These are phyloP conservation scores for Colletotrichum musicola DNA, from an alignment of 2,329 filamentous ascomycete genomes.

Conservation along the genomic window DNA sequence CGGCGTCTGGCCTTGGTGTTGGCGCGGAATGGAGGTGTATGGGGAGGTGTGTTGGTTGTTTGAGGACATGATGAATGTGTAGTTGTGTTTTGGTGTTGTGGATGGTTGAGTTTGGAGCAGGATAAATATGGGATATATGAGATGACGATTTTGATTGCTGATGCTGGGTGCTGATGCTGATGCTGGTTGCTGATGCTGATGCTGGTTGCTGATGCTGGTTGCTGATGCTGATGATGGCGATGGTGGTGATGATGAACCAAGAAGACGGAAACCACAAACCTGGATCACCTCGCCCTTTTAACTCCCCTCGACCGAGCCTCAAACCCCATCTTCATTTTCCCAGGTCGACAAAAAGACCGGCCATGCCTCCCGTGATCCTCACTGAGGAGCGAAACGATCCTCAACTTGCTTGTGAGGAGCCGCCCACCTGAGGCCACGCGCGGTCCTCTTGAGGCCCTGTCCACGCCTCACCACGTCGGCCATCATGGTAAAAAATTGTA, in stretches of 20 bases:
- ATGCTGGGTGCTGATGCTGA: too few relatives aligned
- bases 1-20: not conserved
- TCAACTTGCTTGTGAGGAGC: not conserved
- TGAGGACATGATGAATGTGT: slow-evolving; percentile 17
- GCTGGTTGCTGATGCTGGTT: too few relatives aligned
- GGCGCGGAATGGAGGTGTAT: slow-evolving; percentile 13
- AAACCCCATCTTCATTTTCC: too few relatives aligned
- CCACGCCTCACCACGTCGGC: not conserved
- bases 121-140: too few relatives aligned
- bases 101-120: too few relatives aligned
- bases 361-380: not conserved
- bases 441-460: slow-evolving; percentile 11
- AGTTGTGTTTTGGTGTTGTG: not conserved
- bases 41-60: not conserved
- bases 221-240: too few relatives aligned
- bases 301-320: too few relatives aligned
- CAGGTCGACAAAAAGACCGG: not conserved
- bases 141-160: too few relatives aligned
- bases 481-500: not conserved
- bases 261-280: too few relatives aligned
- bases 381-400: not conserved
- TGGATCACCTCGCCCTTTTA: too few relatives aligned
- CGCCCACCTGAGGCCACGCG: not conserved
- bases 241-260: too few relatives aligned
- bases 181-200: too few relatives aligned